Base-by-base conservation (phyloP, 208 protist species). In the Phytomonas sp. region DNA sequence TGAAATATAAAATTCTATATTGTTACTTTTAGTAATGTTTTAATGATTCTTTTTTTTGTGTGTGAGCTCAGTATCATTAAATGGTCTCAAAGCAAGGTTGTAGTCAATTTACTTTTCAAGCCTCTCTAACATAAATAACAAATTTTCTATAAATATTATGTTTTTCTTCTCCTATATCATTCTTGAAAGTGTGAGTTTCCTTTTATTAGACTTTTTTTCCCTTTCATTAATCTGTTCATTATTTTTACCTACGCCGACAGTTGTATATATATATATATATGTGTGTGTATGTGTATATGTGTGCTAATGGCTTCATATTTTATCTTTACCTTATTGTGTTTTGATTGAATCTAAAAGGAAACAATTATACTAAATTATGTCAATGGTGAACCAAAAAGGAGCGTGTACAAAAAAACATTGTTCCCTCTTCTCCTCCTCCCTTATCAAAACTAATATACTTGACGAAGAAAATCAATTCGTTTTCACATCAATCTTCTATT, bases 101-200 rank as follows among this genome's bases (percentile, higher is more conserved):
- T 2, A 64, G 23, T n/a, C 9, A 64, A 64, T 23, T 51, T 3
- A 51, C 20, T 51, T 51, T 51, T 23, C 13, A 51, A 15, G 40
- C 40, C 13, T 51, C 40, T 15, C 4, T 23, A 23, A 2, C 4
- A 23, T 43, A 34, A 64, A 20, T 2, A n/a, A 3, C 63, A 64
- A 28, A 5, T 60, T 59, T 31, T 59, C 11, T 51, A 70, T 7
- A 62, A 61, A 64, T 17, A 66, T 70, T 70, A 28, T 63, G 31
- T 32, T 33, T 69, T 70, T 69, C 62, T 43, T 70, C 26, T 32
- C 34, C 46, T 53, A 26, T 72, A 31, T 11, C 37, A 72, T 66
- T 61, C 53, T 67, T 62, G 13, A 60, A 30, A 62, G 26, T 26
- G 26, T 73, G 11, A 43, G 2, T 65, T 37, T 67, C 31, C 32